Conservation (phyloP, 345 rosid species). For the Eucalyptus guilfoylei region DNA sequence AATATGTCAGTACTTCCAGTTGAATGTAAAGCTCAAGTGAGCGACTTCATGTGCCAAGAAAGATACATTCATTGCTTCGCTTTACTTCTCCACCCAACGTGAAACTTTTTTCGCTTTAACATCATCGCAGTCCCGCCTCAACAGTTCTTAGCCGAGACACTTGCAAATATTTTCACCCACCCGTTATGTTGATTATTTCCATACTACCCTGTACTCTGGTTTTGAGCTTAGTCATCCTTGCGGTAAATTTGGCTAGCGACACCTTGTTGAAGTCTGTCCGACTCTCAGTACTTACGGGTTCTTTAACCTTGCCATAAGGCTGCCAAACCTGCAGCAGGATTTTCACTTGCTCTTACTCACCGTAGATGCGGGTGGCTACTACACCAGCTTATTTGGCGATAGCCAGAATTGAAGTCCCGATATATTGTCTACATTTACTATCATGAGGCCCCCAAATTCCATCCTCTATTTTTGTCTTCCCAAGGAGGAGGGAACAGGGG, state of each 20-base stretch:
- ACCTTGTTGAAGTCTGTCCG: not conserved
- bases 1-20: not conserved
- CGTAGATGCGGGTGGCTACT: accelerated
- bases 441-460: too few relatives aligned
- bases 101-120: not conserved
- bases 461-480: too few relatives aligned
- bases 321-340: too few relatives aligned
- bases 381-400: accelerated
- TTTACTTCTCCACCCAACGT: not conserved
- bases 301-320: too few relatives aligned
- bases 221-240: not conserved
- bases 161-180: not conserved
- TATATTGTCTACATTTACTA: too few relatives aligned
- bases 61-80: not conserved
- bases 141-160: not conserved
- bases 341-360: too few relatives aligned
- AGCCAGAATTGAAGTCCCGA: too few relatives aligned
- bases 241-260: not conserved
- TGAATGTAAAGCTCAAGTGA: not conserved
- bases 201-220: not conserved
- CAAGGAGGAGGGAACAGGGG: too few relatives aligned
- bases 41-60: not conserved
- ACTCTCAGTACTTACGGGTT: not conserved
- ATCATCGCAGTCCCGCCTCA: not conserved
- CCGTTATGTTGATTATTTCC: not conserved